Base-by-base conservation (phyloP, 2,329 filamentous ascomycete species). In the Talaromyces sp. region DNA sequence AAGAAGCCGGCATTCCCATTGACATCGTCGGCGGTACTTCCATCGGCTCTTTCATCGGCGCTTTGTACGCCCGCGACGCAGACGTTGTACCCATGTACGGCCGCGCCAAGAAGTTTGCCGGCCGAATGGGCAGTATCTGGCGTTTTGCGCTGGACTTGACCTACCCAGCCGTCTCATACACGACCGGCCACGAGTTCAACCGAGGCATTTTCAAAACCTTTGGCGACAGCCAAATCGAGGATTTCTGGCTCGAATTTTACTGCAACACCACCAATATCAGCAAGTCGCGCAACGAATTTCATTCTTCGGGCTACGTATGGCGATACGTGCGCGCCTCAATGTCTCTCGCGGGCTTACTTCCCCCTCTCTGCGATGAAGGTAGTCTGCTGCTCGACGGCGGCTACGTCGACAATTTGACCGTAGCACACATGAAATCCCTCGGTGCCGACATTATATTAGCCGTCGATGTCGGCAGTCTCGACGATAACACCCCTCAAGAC, bases 201-300 rank as follows among this genome's bases (percentile, higher is more conserved):
- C 90, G 95, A 6, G 95, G 95, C 44, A 97, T 99, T 67, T 99
- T 97, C 85, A 99, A 99, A 77, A 92, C 93, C 0, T 97, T 99
- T 74, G 95, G 93, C 14, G 92, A 97, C 71, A 91, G 91, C 9
- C 95, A 98, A 73, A 98, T 99, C 63, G 95, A 99, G 77, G 95
- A 99, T 75, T 99, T 98, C 72, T 99, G 95, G 95, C 84, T 99
- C 11, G 92, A 96, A 69, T 99, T 92, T 75, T 99, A 99, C 79
- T 99, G 96, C 83, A 99, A 99, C 77, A 98, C 95, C 0, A 99
- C 96, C 40, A 99, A 98, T 76, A 98, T 99, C 77, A 96, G 90
- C 79, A 96, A 96, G 76, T 95, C 90, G 65, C 86, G 93, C 21
- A 87, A 87, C 2, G 95, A 99, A 74, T 93, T 96, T 67, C 95